Evolutionary conservation across 139 green algal species (phyloP).

Genomic region (Yamagishiella unicocca): DNA sequence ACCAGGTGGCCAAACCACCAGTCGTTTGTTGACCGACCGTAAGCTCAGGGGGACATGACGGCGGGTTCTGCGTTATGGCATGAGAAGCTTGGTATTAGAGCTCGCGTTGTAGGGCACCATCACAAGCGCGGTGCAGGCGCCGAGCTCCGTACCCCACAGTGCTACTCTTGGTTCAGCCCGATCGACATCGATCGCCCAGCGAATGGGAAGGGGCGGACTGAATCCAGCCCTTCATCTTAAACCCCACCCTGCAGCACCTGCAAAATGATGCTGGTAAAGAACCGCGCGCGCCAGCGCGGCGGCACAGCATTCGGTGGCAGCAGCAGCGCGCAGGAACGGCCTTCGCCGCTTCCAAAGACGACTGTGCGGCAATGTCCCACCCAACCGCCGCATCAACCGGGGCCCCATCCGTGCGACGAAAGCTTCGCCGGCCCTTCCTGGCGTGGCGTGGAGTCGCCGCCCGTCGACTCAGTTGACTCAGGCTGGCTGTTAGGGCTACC

Average conservation of each 20-base stretch:
- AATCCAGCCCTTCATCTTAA: neutral
- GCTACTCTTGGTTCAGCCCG: neutral
- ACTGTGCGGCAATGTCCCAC: neutral
- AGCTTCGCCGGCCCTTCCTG: too few relatives aligned
- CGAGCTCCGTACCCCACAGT: too few relatives aligned
- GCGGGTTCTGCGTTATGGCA: too few relatives aligned
- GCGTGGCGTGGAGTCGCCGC: too few relatives aligned
- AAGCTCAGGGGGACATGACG: too few relatives aligned
- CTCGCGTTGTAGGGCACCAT: neutral
- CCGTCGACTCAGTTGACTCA: too few relatives aligned
- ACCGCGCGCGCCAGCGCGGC: conserved; percentile 6
- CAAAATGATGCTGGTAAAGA: conserved; percentile 40
- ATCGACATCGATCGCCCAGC: neutral
- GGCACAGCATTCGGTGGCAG: neutral
- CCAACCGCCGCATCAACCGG: neutral
- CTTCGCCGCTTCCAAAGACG: neutral
- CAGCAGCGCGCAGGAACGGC: neutral
- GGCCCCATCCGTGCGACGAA: too few relatives aligned
- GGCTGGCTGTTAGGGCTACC: too few relatives aligned
- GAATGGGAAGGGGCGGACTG: neutral
- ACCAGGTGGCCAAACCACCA: too few relatives aligned
- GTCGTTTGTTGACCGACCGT: too few relatives aligned
- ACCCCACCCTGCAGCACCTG: neutral
- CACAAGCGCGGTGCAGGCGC: too few relatives aligned
- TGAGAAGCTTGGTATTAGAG: neutral